Evolutionary conservation across 1,284 basidiomycete genomes (phyloP).

Genomic region (Ganoderma lingzhi): DNA sequence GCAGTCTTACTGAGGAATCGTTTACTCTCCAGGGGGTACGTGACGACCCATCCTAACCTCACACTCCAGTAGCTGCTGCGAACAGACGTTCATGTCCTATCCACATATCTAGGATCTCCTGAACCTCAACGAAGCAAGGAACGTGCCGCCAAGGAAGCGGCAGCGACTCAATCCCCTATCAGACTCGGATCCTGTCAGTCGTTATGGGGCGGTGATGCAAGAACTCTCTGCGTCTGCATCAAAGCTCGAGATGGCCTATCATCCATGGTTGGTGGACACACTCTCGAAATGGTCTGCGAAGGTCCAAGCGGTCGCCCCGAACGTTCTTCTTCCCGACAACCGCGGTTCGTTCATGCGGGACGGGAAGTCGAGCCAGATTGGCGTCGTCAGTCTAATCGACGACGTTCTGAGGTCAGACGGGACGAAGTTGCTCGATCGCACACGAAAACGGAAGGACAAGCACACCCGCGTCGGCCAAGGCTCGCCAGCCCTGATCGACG

Average conservation of each 20-base stretch:
- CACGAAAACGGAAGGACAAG: constrained; percentile 60
- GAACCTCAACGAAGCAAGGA: constrained; percentile 53
- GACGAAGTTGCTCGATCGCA: constrained; percentile 63
- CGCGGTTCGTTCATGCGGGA: constrained; percentile 68
- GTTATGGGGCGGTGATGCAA: constrained; percentile 51
- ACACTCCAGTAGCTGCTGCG: constrained; percentile 7
- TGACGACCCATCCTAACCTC: background rate
- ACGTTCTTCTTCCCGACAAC: constrained; percentile 74
- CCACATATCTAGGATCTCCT: constrained; percentile 23
- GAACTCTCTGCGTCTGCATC: constrained; percentile 43
- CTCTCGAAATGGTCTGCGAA: constrained; percentile 93
- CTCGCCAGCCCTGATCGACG: background rate
- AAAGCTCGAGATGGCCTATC: constrained; percentile 68
- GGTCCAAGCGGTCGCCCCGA: constrained; percentile 88
- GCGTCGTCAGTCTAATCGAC: constrained; percentile 77
- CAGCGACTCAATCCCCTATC: constrained; percentile 50
- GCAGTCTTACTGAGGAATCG: constrained; percentile 69
- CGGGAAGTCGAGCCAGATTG: constrained; percentile 42
- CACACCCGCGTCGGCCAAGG: constrained; percentile 51
- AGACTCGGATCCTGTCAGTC: constrained; percentile 36
- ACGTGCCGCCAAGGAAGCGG: constrained; percentile 66
- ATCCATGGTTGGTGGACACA: constrained; percentile 76
- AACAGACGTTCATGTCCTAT: constrained; percentile 6
- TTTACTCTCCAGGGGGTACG: constrained; percentile 72
- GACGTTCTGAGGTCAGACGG: constrained; percentile 66